Base-by-base conservation (phyloP, 768 basidiomycete genomes). In the Xerocomellus chrysenteron region DNA sequence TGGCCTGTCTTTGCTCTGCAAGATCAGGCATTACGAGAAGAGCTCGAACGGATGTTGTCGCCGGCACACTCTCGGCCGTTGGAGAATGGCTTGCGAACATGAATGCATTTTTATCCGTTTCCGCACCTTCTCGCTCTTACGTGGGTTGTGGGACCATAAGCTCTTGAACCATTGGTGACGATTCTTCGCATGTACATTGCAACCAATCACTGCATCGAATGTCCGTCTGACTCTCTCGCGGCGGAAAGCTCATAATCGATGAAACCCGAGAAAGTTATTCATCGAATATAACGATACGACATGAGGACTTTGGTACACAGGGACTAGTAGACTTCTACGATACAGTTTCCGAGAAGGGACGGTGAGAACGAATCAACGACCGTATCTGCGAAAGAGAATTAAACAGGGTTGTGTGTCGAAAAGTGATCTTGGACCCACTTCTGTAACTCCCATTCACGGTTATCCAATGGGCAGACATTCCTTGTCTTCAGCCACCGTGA, bases 401-500 rank as follows among this genome's bases (percentile, higher is more conserved):
- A 33, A 52, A 45, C n/a, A 32, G 40, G 14, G 16, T 52, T 53
- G 19, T 54, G 44, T 26, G 10, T 13, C 24, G 2, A 48, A 19
- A 52, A 17, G 19, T 26, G 4, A 26, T 21, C 21, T 21, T 26
- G 6, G n/a, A 80, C 90, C 62, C 73, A 94, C 92, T 94, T 95
- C 75, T 97, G 94, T 70, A 97, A 74, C 69, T 97, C 94, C 94
- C 94, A 97, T 71, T 97, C 94, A 67, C 94, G 84, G 74, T 97
- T 97, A 74, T 96, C 94, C 57, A 96, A 74, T 5, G 94, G 94
- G 72, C 94, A 96, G 32, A 95, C 94, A 65, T 96, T 94, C 62
- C 94, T 82, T 21, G 97, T 98, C 82, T 98, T 99, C 59, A 99
- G 81, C 97, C 97, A 99, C 44, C 97, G 86, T 10, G 95, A 96